phyloP scores from a whole-genome alignment of 305 asterid species.

The Fraxinus xanthoxyloides region DNA sequence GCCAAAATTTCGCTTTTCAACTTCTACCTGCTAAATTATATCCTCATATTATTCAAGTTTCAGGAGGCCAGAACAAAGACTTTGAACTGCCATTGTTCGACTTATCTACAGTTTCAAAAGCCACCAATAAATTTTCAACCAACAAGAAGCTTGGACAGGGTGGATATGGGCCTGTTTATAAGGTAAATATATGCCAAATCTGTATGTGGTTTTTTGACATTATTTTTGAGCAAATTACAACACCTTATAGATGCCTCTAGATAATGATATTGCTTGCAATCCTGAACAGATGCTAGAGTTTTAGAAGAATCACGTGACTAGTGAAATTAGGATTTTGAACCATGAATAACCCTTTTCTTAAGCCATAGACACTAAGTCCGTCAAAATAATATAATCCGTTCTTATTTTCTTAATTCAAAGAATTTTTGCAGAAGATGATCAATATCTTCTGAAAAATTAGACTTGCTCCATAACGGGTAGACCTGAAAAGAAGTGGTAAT shows the following conservation, averaged over 20 bases:
- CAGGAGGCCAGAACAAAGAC: constrained; percentile 20
- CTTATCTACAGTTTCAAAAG: constrained; percentile 17
- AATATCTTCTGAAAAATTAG: not conserved
- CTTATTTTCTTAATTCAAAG: not conserved
- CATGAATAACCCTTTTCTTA: no score
- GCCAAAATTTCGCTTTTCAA: not conserved
- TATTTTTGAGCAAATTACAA: no score
- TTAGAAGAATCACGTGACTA: not conserved
- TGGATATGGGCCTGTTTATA: constrained; percentile 39
- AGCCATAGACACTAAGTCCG: not conserved
- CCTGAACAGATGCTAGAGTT: no score
- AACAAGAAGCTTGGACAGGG: constrained; percentile 49
- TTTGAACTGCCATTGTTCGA: constrained; percentile 33
- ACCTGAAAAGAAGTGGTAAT: not conserved
- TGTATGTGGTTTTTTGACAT: no score
- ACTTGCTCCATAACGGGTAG: not conserved
- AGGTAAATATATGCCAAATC: no score
- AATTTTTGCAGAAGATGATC: not conserved
- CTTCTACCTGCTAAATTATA: not conserved
- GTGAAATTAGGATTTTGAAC: no score
- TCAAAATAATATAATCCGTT: no score
- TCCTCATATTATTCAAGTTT: not conserved
- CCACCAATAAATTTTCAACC: constrained; percentile 37
- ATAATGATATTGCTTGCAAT: no score
- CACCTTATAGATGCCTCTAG: no score